Conservation (phyloP, 2,329 filamentous ascomycete genomes). For the Fusarium xyrophilum region DNA sequence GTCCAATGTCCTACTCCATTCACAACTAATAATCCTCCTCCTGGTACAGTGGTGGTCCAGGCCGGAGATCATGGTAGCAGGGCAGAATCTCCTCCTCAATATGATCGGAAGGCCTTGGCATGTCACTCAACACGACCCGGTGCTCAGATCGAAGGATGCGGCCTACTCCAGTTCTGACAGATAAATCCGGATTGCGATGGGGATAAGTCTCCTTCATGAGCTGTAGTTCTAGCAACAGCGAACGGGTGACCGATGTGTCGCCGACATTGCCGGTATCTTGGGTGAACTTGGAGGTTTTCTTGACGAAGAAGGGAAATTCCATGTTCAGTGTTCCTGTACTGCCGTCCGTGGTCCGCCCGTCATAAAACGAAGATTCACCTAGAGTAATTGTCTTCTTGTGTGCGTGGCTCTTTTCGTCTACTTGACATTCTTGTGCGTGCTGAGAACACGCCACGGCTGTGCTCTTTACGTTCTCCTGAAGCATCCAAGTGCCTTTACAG, state of each 20-base stretch:
- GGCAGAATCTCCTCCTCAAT: slow-evolving; percentile 4
- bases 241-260: slow-evolving; percentile 81
- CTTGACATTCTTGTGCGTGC: slow-evolving; percentile 56
- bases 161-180: slow-evolving; percentile 86
- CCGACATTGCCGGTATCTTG: slow-evolving; percentile 78
- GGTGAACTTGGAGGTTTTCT: slow-evolving; percentile 59
- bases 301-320: slow-evolving; percentile 68
- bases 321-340: slow-evolving; percentile 57
- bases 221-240: slow-evolving; percentile 87
- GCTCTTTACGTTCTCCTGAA: slow-evolving; percentile 83
- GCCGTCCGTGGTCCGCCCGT: slow-evolving; percentile 80
- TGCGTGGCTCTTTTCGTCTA: not conserved
- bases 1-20: not conserved
- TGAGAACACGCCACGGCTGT: slow-evolving; percentile 77
- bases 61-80: not conserved
- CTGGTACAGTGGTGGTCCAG: slow-evolving; percentile 10
- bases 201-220: slow-evolving; percentile 87
- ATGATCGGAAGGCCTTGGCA: not conserved
- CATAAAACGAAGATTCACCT: slow-evolving; percentile 78
- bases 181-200: slow-evolving; percentile 67
- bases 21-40: not conserved
- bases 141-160: slow-evolving; percentile 92
- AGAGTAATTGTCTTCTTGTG: slow-evolving; percentile 73
- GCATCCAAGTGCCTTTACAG: slow-evolving; percentile 87
- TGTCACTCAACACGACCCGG: slow-evolving; percentile 76